Percentiles rank a stretch among this genome's conserved stretches.
Evolutionary conservation across 2,329 filamentous ascomycete genomes (phyloP).

Genomic region (Fusarium torulosum): DNA sequence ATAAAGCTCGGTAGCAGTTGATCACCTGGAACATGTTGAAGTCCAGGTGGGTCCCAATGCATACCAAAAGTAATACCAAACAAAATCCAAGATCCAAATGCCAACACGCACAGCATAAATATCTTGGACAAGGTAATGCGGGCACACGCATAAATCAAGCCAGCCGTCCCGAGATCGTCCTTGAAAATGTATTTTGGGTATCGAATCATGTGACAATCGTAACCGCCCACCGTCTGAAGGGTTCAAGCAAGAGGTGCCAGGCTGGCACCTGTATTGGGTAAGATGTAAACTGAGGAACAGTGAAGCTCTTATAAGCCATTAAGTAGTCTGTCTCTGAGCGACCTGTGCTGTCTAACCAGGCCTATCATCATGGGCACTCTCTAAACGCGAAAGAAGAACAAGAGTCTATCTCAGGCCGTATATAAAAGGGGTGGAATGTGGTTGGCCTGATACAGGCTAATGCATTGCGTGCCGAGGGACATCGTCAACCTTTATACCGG

Average conservation of each 20-base stretch:
- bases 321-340: conserved; percentile 26
- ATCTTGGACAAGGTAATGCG: conserved; percentile 14
- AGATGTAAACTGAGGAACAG: conserved; percentile 21
- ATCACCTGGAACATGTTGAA: background rate
- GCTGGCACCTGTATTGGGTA: conserved; percentile 13
- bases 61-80: conserved; percentile 5
- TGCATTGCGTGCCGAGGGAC: conserved; percentile 49
- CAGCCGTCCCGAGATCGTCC: conserved; percentile 26
- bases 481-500: conserved; percentile 50
- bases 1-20: background rate
- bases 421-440: background rate
- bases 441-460: conserved; percentile 16
- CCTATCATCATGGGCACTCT: conserved; percentile 42
- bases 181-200: conserved; percentile 39
- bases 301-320: conserved; percentile 17
- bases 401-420: conserved; percentile 13
- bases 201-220: conserved; percentile 32
- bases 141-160: conserved; percentile 30
- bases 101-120: conserved; percentile 15
- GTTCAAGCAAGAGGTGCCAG: conserved; percentile 26
- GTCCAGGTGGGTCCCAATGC: background rate
- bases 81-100: conserved; percentile 3
- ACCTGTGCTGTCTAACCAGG: conserved; percentile 52
- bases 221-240: conserved; percentile 21
- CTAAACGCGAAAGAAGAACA: conserved; percentile 35